A percentile compares a stretch with the other conserved stretches of the same genome.
Conservation (phyloP, 2,329 filamentous ascomycete species). For the Pseudocercospora eumusae region DNA sequence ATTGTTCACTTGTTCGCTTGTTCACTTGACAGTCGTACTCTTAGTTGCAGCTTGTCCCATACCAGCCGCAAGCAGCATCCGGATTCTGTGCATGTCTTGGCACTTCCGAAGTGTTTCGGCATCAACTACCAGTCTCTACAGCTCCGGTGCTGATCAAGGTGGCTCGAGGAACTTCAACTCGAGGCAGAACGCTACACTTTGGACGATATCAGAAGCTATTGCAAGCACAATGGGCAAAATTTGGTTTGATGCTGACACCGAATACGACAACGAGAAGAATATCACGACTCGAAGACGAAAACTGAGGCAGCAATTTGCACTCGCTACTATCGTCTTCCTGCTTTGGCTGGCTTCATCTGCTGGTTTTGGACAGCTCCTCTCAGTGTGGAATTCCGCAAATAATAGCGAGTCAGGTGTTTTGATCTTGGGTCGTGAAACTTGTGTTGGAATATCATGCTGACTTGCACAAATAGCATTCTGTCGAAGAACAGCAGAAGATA, state of each 20-base stretch:
- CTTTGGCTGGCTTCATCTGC: conserved; percentile 7
- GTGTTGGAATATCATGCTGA: too few relatives aligned
- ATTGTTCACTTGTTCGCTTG: not conserved
- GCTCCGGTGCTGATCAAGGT: not conserved
- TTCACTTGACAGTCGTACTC: not conserved
- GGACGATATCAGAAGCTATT: not conserved
- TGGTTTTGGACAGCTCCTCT: not conserved
- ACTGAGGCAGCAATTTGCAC: not conserved
- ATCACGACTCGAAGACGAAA: not conserved
- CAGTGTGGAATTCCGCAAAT: not conserved
- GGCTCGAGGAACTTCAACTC: too few relatives aligned
- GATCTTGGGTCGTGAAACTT: not conserved
- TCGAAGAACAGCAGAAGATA: not conserved
- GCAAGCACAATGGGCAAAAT: not conserved
- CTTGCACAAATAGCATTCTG: conserved; percentile 1
- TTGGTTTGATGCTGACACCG: not conserved
- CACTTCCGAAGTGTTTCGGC: too few relatives aligned
- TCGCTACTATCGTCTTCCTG: not conserved
- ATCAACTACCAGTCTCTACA: too few relatives aligned
- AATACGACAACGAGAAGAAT: conserved; percentile 8
- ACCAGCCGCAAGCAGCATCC: too few relatives aligned
- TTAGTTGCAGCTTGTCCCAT: too few relatives aligned
- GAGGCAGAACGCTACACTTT: not conserved
- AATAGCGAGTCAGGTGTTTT: not conserved
- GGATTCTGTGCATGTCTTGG: too few relatives aligned